A percentile compares a stretch with the other conserved stretches of the same genome.
Conservation (phyloP, 306 rosid genomes). For the Castanea crenata region DNA sequence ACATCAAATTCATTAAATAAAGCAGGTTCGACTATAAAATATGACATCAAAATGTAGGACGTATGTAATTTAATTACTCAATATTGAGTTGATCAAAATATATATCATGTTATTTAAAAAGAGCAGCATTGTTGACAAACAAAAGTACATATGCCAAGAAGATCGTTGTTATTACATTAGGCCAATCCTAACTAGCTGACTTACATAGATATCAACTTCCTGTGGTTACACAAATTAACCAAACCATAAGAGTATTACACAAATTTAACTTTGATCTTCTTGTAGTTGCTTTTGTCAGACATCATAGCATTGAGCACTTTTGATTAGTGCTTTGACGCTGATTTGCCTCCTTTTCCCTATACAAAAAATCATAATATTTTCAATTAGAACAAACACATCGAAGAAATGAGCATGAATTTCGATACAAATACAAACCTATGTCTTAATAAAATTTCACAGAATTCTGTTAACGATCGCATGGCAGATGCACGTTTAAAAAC, state of each 20-base stretch:
- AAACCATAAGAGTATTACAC: no score
- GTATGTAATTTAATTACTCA: neutral
- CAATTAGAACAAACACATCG: neutral
- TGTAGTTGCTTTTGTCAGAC: neutral
- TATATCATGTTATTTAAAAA: neutral
- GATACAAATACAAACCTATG: neutral
- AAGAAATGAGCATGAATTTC: neutral
- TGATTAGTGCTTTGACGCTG: conserved; percentile 49
- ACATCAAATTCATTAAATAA: no score
- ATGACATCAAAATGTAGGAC: no score
- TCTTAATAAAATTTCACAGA: neutral
- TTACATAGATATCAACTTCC: neutral
- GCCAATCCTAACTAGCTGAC: neutral
- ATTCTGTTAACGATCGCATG: no score
- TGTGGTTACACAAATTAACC: neutral
- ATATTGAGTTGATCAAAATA: neutral
- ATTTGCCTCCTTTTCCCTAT: conserved; percentile 71
- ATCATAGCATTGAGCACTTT: neutral
- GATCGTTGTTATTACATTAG: neutral
- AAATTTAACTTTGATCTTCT: neutral
- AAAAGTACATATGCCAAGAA: neutral
- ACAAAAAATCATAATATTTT: conserved; percentile 8
- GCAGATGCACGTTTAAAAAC: no score
- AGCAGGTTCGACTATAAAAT: no score
- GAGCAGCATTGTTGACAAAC: neutral